Evolutionary conservation across 495 filamentous ascomycete genomes (phyloP).

Genomic region (Trichoderma parareesei): DNA sequence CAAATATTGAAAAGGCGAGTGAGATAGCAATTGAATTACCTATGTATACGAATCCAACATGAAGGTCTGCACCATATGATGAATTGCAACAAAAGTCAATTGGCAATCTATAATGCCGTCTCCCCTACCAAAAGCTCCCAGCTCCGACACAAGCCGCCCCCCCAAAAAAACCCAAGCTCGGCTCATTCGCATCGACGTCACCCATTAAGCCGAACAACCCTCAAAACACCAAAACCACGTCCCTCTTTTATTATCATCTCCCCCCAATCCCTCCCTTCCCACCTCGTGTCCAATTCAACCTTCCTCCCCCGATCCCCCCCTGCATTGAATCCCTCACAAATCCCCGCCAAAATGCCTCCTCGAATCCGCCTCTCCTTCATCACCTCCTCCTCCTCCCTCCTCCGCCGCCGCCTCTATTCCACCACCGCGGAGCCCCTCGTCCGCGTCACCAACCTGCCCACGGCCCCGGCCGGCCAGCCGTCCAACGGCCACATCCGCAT

Average conservation of each 20-base stretch:
- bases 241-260: background rate
- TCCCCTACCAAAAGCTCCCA: background rate
- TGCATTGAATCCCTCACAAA: too few relatives aligned
- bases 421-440: constrained; percentile 49
- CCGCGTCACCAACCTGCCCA: constrained; percentile 61
- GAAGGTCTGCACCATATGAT: too few relatives aligned
- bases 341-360: background rate
- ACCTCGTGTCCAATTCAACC: background rate
- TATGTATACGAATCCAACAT: too few relatives aligned
- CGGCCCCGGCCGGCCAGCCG: constrained; percentile 35
- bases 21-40: background rate
- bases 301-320: background rate
- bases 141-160: constrained; percentile 1
- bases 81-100: too few relatives aligned
- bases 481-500: constrained; percentile 67
- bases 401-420: constrained; percentile 18
- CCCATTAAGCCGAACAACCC: constrained; percentile 1
- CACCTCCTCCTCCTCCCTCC: background rate
- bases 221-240: background rate
- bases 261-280: background rate
- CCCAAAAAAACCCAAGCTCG: background rate
- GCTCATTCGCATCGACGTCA: constrained; percentile 1
- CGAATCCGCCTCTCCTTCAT: background rate
- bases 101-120: background rate
- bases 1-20: too few relatives aligned